Conservation (phyloP, 495 filamentous ascomycete genomes). For the Penicillium alfredii region DNA sequence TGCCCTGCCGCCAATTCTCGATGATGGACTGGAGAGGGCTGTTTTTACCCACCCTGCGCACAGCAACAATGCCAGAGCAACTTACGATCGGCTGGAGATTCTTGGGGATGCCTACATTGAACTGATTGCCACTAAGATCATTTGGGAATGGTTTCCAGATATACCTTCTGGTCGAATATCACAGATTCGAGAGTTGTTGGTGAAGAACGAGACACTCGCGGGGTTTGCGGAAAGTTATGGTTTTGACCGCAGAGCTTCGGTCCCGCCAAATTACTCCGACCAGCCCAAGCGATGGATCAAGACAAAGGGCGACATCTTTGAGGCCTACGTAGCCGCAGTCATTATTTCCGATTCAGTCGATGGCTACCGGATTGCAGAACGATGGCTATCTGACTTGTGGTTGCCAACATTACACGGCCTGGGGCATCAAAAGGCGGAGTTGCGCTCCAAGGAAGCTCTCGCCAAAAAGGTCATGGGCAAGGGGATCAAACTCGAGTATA, state of each 20-base stretch:
- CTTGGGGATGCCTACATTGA: slow-evolving; percentile 73
- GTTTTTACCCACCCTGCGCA: slow-evolving; percentile 64
- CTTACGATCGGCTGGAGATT: slow-evolving; percentile 69
- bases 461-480: slow-evolving; percentile 50
- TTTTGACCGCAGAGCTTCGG: slow-evolving; percentile 53
- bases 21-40: slow-evolving; percentile 50
- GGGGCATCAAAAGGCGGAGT: slow-evolving; percentile 32
- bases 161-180: slow-evolving; percentile 54
- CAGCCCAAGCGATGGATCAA: slow-evolving; percentile 55
- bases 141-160: slow-evolving; percentile 56
- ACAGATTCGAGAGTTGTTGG: slow-evolving; percentile 60
- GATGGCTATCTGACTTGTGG: slow-evolving; percentile 72
- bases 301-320: slow-evolving; percentile 76
- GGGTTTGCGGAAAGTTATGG: slow-evolving; percentile 60
- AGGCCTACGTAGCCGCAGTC: slow-evolving; percentile 77
- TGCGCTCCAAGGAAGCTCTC: slow-evolving; percentile 50
- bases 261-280: slow-evolving; percentile 38
- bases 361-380: slow-evolving; percentile 53
- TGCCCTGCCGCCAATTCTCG: slow-evolving; percentile 51
- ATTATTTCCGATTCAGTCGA: slow-evolving; percentile 55
- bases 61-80: slow-evolving; percentile 23
- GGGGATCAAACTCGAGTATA: slow-evolving; percentile 61
- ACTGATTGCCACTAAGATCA: slow-evolving; percentile 57
- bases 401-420: slow-evolving; percentile 34
- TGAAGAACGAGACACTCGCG: slow-evolving; percentile 73